Conservation (phyloP, 257 asterid genomes). For the Nicotiana tabacum region DNA sequence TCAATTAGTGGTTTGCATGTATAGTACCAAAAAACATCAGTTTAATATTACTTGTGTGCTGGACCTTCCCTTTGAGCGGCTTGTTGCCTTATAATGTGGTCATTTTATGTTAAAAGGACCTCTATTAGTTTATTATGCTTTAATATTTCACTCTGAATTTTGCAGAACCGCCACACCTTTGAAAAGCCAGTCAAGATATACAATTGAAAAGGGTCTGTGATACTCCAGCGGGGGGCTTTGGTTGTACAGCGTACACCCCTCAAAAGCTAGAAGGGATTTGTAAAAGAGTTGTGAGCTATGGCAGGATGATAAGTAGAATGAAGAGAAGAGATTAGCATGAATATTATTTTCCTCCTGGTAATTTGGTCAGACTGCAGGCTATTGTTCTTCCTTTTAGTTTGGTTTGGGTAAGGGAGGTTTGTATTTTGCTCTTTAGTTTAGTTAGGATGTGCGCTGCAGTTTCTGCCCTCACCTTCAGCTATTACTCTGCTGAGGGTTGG, state of each 20-base stretch:
- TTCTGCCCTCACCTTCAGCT: slow-evolving; percentile 9
- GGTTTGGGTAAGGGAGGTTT: background rate
- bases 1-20: background rate
- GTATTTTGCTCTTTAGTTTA: background rate
- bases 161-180: slow-evolving; percentile 87
- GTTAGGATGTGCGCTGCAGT: slow-evolving; percentile 9
- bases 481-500: background rate
- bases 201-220: slow-evolving; percentile 36
- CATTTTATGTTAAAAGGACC: background rate
- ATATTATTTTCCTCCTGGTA: background rate
- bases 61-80: slow-evolving; percentile 7
- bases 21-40: background rate
- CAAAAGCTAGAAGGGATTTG: slow-evolving; percentile 9
- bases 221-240: background rate
- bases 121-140: background rate
- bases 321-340: background rate
- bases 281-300: slow-evolving; percentile 12
- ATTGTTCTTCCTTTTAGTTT: background rate
- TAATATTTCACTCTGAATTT: slow-evolving; percentile 12
- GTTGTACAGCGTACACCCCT: background rate
- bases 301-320: slow-evolving; percentile 1
- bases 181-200: slow-evolving; percentile 93
- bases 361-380: slow-evolving; percentile 5
- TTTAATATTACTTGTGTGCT: background rate
- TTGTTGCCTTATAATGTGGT: background rate